Evolutionary conservation across 2,329 filamentous ascomycete species (phyloP).

Genomic region (Alternaria angustiovoidea): DNA sequence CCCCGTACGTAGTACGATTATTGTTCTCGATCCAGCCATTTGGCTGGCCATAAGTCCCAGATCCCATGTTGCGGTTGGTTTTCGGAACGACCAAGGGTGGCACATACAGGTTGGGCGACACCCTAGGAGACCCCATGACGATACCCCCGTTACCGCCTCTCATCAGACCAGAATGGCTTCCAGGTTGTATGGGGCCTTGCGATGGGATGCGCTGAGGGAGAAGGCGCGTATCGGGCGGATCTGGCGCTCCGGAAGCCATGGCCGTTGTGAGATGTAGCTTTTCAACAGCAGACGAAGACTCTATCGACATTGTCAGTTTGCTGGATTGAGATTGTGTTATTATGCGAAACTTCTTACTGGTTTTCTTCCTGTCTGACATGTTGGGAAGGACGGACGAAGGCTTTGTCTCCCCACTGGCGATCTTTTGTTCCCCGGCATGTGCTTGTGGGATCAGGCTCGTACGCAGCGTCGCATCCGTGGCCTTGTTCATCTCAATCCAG

Average conservation of each 20-base stretch:
- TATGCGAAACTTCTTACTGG: conserved; percentile 22
- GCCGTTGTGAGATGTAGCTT: not conserved
- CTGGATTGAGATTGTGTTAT: not conserved
- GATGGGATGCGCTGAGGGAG: not conserved
- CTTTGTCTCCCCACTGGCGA: not conserved
- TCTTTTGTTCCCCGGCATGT: not conserved
- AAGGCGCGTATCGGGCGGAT: not conserved
- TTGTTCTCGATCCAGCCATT: conserved; percentile 32
- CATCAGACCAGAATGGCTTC: conserved; percentile 4
- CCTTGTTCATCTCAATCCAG: conserved; percentile 16
- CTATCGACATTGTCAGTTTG: conserved; percentile 24
- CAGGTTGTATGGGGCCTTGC: conserved; percentile 5
- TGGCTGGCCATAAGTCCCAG: conserved; percentile 18
- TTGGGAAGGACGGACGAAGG: not conserved
- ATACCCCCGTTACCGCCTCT: conserved; percentile 5
- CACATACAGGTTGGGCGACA: conserved; percentile 13
- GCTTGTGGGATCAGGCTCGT: not conserved
- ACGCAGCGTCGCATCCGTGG: conserved; percentile 6
- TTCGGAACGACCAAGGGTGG: conserved; percentile 19
- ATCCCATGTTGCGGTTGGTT: conserved; percentile 18
- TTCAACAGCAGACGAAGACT: not conserved
- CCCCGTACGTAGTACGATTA: conserved; percentile 20
- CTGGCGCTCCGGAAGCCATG: not conserved
- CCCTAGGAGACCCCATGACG: conserved; percentile 1
- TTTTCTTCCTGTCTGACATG: not conserved